Percentiles rank a stretch among this genome's conserved stretches.
Conservation (phyloP, 2,329 filamentous ascomycete species). For the Apiospora aurea region DNA sequence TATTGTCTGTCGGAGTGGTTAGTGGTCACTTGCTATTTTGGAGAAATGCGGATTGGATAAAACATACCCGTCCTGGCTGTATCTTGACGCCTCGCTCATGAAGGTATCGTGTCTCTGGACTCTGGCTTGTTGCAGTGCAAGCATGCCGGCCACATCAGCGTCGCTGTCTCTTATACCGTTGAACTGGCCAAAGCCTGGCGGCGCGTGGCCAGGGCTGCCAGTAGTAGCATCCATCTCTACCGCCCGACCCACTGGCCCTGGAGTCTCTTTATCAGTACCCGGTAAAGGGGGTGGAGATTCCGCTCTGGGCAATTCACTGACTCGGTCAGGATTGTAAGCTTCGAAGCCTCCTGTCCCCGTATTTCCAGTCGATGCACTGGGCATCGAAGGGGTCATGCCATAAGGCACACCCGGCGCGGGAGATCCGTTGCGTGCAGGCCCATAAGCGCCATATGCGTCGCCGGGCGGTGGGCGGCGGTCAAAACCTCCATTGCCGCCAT, state of each 20-base stretch:
- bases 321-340: constrained; percentile 52
- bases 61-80: constrained; percentile 77
- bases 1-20: constrained; percentile 53
- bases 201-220: constrained; percentile 56
- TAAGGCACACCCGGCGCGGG: constrained; percentile 49
- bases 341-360: constrained; percentile 46
- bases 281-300: constrained; percentile 70
- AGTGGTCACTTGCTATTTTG: constrained; percentile 10
- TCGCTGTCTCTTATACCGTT: constrained; percentile 67
- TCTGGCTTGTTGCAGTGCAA: constrained; percentile 69
- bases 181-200: constrained; percentile 53
- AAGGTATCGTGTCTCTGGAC: constrained; percentile 55
- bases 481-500: constrained; percentile 50
- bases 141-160: constrained; percentile 76
- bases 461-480: constrained; percentile 40
- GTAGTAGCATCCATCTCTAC: constrained; percentile 82
- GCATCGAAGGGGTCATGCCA: constrained; percentile 46
- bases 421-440: constrained; percentile 42
- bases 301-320: constrained; percentile 60
- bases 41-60: not conserved
- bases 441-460: constrained; percentile 38
- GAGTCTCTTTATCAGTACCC: constrained; percentile 46
- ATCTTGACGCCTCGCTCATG: constrained; percentile 73
- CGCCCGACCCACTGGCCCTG: constrained; percentile 64
- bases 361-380: constrained; percentile 44